These are phyloP conservation scores for Solanum sitiens DNA, from an alignment of 257 asterid species.

Conservation along the genomic window DNA sequence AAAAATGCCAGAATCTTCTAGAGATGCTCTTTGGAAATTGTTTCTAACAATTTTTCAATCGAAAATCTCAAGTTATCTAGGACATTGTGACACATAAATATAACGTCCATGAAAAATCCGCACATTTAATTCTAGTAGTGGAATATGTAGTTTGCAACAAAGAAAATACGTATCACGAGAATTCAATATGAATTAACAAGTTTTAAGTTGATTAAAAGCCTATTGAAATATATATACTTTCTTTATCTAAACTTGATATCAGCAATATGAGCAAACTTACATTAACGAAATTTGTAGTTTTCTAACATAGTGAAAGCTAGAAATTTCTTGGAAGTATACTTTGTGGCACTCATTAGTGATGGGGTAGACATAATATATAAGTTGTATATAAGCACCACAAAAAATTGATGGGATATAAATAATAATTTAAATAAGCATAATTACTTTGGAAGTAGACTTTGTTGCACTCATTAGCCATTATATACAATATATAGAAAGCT, in stretches of 20 bases:
- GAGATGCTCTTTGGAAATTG: not conserved
- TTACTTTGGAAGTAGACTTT: not conserved
- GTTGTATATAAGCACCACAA: not conserved
- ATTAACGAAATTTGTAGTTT: not conserved
- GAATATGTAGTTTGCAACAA: not conserved
- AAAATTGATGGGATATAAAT: not conserved
- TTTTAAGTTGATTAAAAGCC: not conserved
- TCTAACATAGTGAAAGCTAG: not conserved
- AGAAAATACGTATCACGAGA: too few species aligned
- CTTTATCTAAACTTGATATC: not conserved
- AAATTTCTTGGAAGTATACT: not conserved
- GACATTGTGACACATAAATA: too few species aligned
- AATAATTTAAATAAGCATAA: not conserved
- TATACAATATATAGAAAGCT: not conserved
- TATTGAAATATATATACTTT: not conserved
- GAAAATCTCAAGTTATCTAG: not conserved
- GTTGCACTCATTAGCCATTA: not conserved
- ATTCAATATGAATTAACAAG: not conserved
- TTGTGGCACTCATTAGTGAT: not conserved
- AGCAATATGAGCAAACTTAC: not conserved
- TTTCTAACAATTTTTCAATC: not conserved
- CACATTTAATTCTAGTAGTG: not conserved
- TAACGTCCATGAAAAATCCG: not conserved
- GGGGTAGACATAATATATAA: not conserved
- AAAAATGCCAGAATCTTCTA: accelerated